Conservation (phyloP, 306 rosid genomes). For the Echinosophora koreensis region DNA sequence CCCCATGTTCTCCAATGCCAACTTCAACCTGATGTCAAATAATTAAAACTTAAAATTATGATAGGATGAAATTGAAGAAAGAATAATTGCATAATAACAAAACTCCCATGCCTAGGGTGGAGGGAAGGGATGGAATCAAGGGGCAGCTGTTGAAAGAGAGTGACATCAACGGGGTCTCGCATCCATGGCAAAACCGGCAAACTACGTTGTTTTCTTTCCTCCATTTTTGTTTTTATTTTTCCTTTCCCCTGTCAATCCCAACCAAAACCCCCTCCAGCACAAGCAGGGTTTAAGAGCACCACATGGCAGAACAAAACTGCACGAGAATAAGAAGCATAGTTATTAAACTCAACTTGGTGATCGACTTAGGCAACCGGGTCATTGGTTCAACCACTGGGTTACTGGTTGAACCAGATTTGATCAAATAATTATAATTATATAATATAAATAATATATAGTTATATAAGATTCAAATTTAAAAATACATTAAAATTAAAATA, state of each 20-base stretch:
- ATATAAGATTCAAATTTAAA: too few species aligned
- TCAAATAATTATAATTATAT: too few species aligned
- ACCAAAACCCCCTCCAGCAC: neutral
- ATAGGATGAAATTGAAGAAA: neutral
- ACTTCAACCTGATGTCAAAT: conserved; percentile 61
- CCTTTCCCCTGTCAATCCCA: neutral
- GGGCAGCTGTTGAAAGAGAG: conserved; percentile 57
- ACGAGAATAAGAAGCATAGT: neutral
- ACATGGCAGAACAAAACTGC: neutral
- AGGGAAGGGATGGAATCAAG: conserved; percentile 66
- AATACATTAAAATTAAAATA: too few species aligned
- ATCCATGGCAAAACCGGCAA: conserved; percentile 89
- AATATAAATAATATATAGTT: too few species aligned
- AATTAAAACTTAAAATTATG: neutral
- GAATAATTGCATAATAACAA: too few species aligned
- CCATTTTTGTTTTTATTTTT: conserved; percentile 48
- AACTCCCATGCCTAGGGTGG: conserved; percentile 55
- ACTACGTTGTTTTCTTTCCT: conserved; percentile 54
- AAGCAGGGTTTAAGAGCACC: neutral
- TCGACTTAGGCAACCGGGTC: too few species aligned
- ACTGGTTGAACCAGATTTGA: too few species aligned
- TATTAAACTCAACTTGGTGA: too few species aligned
- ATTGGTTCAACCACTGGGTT: too few species aligned
- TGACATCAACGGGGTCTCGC: conserved; percentile 82
- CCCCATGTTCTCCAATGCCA: conserved; percentile 64